Evolutionary conservation across 2,329 filamentous ascomycete genomes (phyloP).

Genomic region (Paracoccidioides brasiliensis): DNA sequence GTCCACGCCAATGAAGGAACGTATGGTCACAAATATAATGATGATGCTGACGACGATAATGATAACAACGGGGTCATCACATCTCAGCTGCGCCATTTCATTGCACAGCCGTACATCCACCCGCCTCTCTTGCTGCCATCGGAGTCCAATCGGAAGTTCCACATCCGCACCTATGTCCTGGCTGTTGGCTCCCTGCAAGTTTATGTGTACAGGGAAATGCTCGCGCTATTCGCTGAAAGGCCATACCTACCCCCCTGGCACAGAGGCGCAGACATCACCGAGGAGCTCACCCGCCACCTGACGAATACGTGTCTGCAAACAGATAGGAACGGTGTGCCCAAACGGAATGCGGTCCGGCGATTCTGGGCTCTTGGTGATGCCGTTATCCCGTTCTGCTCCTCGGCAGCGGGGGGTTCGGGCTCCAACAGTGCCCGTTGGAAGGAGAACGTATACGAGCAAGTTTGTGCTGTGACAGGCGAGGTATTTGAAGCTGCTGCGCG

Average conservation of each 20-base stretch:
- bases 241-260: slow-evolving; percentile 51
- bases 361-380: slow-evolving; percentile 57
- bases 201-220: slow-evolving; percentile 81
- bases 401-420: slow-evolving; percentile 2
- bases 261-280: slow-evolving; percentile 21
- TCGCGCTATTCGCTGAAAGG: slow-evolving; percentile 76
- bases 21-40: slow-evolving; percentile 20
- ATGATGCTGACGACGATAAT: slow-evolving; percentile 21
- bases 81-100: slow-evolving; percentile 87
- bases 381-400: slow-evolving; percentile 17
- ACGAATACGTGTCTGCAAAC: slow-evolving; percentile 92
- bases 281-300: slow-evolving; percentile 60
- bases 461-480: slow-evolving; percentile 60
- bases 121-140: slow-evolving; percentile 62
- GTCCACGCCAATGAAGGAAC: slow-evolving; percentile 17
- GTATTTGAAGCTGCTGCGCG: slow-evolving; percentile 76
- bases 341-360: slow-evolving; percentile 53
- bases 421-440: slow-evolving; percentile 34
- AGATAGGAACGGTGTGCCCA: slow-evolving; percentile 24
- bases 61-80: slow-evolving; percentile 52
- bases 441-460: slow-evolving; percentile 55
- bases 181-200: slow-evolving; percentile 65
- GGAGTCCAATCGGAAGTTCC: slow-evolving; percentile 67
- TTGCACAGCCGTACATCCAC: slow-evolving; percentile 89
- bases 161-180: slow-evolving; percentile 84